phyloP scores from a whole-genome alignment of 192 early-diverging fungal genomes.

The Backusella luteola region DNA sequence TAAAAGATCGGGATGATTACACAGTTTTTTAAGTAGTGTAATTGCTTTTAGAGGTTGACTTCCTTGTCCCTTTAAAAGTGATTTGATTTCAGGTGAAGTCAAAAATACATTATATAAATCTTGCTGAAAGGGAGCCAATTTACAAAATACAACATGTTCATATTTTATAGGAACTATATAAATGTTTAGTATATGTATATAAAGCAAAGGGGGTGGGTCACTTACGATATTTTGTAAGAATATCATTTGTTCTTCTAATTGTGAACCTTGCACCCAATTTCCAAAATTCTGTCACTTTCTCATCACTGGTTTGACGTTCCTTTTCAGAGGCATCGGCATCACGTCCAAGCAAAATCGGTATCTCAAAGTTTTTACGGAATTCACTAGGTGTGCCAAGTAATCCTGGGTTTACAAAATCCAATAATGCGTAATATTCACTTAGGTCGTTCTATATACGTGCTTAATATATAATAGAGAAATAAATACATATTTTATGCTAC shows the following conservation, averaged over 20 bases:
- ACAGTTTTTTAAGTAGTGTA: constrained; percentile 93
- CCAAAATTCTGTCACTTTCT: constrained; percentile 82
- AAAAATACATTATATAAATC: constrained; percentile 83
- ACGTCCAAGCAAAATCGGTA: constrained; percentile 89
- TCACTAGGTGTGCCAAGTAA: constrained; percentile 84
- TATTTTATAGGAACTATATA: constrained; percentile 90
- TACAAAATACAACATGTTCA: constrained; percentile 98
- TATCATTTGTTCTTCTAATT: constrained; percentile 94
- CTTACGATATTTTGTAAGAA: constrained; percentile 95
- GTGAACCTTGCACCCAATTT: constrained; percentile 91
- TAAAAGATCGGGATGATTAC: constrained; percentile 92
- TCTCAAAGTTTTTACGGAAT: constrained; percentile 91
- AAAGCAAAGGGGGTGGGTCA: background rate
- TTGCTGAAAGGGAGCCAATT: constrained; percentile 72
- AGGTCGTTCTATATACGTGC: constrained; percentile 61
- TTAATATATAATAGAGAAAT: too few species aligned
- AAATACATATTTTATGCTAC: constrained; percentile 1
- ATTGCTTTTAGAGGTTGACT: constrained; percentile 87
- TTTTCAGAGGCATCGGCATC: constrained; percentile 85
- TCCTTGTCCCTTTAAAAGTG: constrained; percentile 66
- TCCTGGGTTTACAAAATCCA: constrained; percentile 95
- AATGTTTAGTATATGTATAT: background rate
- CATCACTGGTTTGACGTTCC: constrained; percentile 77
- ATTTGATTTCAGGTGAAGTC: constrained; percentile 66
- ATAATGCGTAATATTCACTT: constrained; percentile 89